Conservation (phyloP, 768 basidiomycete genomes). For the Mycena sanguinolenta region DNA sequence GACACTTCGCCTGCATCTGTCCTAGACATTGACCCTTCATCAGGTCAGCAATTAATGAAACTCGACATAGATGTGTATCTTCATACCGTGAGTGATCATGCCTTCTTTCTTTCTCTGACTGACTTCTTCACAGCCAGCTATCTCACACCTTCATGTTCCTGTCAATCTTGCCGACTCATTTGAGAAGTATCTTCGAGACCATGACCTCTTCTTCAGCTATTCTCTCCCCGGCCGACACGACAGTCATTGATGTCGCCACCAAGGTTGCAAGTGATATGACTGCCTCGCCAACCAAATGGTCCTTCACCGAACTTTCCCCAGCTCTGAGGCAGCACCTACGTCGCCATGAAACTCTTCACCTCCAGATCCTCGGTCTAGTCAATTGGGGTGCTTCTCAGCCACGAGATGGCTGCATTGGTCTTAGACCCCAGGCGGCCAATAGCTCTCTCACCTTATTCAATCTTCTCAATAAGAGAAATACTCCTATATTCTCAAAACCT, state of each 20-base stretch:
- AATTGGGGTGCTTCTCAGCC: too few relatives aligned
- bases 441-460: too few relatives aligned
- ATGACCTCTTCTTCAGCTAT: not conserved
- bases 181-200: not conserved
- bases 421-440: too few relatives aligned
- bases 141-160: not conserved
- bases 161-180: not conserved
- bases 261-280: not conserved
- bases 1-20: not conserved
- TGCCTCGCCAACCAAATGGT: too few relatives aligned
- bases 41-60: not conserved
- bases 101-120: not conserved
- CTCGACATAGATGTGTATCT: not conserved
- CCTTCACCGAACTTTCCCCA: too few relatives aligned
- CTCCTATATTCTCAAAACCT: too few relatives aligned
- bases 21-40: not conserved
- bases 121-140: not conserved
- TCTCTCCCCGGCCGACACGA: not conserved
- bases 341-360: too few relatives aligned
- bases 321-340: too few relatives aligned
- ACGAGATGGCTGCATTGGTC: too few relatives aligned
- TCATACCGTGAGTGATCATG: not conserved
- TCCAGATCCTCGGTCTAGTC: too few relatives aligned
- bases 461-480: too few relatives aligned
- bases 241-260: not conserved